Conservation (phyloP, 768 basidiomycete species). For the Tulasnella sp. region DNA sequence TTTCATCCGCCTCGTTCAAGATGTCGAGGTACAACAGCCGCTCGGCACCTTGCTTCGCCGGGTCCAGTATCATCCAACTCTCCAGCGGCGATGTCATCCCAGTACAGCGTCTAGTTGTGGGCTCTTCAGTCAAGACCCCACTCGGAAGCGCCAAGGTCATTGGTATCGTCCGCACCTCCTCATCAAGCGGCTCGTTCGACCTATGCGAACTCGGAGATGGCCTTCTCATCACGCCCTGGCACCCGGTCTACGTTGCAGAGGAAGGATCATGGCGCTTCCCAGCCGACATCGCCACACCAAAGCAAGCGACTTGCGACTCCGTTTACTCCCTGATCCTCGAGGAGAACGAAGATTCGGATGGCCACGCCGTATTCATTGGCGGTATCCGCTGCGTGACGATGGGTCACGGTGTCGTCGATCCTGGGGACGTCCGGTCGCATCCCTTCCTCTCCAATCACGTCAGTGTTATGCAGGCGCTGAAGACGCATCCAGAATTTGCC, state of each 20-base stretch:
- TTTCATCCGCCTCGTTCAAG: not conserved
- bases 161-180: slow-evolving; percentile 27
- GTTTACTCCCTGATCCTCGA: slow-evolving; percentile 32
- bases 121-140: slow-evolving; percentile 24
- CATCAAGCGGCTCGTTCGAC: not conserved
- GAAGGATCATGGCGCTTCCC: slow-evolving; percentile 32
- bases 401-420: slow-evolving; percentile 30
- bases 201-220: slow-evolving; percentile 28
- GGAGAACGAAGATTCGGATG: slow-evolving; percentile 23
- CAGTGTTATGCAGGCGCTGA: slow-evolving; percentile 25
- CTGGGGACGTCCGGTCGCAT: slow-evolving; percentile 29
- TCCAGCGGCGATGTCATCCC: not conserved
- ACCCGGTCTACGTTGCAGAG: slow-evolving; percentile 26
- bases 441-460: slow-evolving; percentile 30
- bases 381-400: slow-evolving; percentile 29
- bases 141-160: slow-evolving; percentile 23
- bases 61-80: slow-evolving; percentile 22
- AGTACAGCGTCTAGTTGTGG: slow-evolving; percentile 21
- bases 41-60: slow-evolving; percentile 30
- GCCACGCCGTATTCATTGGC: slow-evolving; percentile 28
- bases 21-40: slow-evolving; percentile 30
- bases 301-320: slow-evolving; percentile 14
- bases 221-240: slow-evolving; percentile 32
- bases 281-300: slow-evolving; percentile 25
- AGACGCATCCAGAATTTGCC: not conserved